These are phyloP conservation scores for Fusarium hostae DNA, from an alignment of 2,329 filamentous ascomycete genomes.

Conservation along the genomic window DNA sequence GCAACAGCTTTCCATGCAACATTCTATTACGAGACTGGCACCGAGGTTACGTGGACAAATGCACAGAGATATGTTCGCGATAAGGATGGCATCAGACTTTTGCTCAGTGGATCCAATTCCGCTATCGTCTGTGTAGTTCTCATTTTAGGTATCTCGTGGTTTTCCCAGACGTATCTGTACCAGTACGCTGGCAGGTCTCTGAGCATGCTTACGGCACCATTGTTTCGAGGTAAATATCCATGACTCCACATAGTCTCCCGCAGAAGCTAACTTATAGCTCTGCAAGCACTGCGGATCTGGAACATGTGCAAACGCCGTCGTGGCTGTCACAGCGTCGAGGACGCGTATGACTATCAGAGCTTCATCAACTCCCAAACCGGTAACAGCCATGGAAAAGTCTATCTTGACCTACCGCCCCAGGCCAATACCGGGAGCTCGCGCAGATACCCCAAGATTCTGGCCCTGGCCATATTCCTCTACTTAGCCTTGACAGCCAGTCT, in stretches of 20 bases:
- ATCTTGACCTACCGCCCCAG: not conserved
- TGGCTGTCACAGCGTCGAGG: not conserved
- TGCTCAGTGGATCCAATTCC: constrained; percentile 42
- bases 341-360: not conserved
- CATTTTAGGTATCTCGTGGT: constrained; percentile 37
- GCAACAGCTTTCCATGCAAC: not conserved
- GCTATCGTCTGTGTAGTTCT: constrained; percentile 31
- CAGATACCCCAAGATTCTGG: not conserved
- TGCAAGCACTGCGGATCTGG: constrained; percentile 14
- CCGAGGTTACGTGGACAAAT: constrained; percentile 46
- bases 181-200: no score
- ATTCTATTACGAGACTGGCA: constrained; percentile 32
- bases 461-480: not conserved
- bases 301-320: not conserved
- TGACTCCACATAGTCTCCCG: not conserved
- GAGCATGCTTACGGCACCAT: no score
- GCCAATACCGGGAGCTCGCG: not conserved
- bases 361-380: not conserved
- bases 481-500: constrained; percentile 30
- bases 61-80: constrained; percentile 42
- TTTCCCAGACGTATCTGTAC: constrained; percentile 31
- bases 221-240: no score
- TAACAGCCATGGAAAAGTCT: not conserved
- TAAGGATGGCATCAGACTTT: constrained; percentile 44
- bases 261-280: not conserved